These are phyloP conservation scores for Aureobasidium sp. DNA, from an alignment of 2,329 filamentous ascomycete species.

Conservation along the genomic window DNA sequence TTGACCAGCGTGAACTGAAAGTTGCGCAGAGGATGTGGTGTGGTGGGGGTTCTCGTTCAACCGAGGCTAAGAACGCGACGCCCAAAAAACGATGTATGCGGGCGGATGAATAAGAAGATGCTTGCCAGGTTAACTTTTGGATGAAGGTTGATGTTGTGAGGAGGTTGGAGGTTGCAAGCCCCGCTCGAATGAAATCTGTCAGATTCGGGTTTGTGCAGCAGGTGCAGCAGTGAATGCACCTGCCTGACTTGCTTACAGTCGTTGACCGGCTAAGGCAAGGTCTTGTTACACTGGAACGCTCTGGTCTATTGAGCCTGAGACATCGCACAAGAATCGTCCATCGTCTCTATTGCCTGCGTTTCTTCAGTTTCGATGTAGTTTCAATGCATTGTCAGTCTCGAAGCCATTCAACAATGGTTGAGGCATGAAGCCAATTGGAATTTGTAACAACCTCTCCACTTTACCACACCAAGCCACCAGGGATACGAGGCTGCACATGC, in stretches of 20 bases:
- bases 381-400: neutral
- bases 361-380: neutral
- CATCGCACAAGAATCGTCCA: neutral
- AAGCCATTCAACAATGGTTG: slow-evolving; percentile 3
- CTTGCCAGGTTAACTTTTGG: neutral
- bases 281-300: neutral
- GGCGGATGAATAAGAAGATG: neutral
- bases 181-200: neutral
- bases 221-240: neutral
- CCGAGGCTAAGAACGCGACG: neutral
- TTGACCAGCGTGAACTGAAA: neutral
- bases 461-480: neutral
- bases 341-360: slow-evolving; percentile 11
- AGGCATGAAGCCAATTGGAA: slow-evolving; percentile 11
- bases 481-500: neutral
- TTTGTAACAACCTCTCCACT: slow-evolving; percentile 8
- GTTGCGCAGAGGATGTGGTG: neutral
- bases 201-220: neutral
- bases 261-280: neutral
- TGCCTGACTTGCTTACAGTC: neutral
- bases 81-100: neutral
- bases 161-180: neutral
- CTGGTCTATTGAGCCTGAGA: slow-evolving; percentile 4
- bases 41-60: neutral
- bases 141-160: neutral